These are phyloP conservation scores for Cryptosporidium sp. DNA, from an alignment of 169 alveolate species.

Conservation along the genomic window DNA sequence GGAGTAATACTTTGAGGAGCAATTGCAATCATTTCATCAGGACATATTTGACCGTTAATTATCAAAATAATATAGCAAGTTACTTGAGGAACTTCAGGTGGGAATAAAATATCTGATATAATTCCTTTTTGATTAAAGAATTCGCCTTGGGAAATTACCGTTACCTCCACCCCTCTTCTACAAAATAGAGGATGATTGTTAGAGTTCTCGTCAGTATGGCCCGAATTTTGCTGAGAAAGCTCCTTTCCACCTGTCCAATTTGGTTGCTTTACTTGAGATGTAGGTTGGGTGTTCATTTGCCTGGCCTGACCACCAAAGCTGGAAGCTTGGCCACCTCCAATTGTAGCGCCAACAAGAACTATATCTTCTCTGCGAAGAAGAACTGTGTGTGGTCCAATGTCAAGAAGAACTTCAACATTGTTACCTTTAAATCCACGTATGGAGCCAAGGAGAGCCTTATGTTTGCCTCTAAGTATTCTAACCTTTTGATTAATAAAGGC, in stretches of 20 bases:
- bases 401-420: constrained; percentile 58
- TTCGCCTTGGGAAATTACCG: constrained; percentile 70
- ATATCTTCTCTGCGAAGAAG: constrained; percentile 62
- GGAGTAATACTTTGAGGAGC: constrained; percentile 71
- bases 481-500: constrained; percentile 48
- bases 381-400: constrained; percentile 72
- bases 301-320: constrained; percentile 38
- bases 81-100: constrained; percentile 69
- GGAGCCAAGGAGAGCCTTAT: constrained; percentile 66
- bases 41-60: constrained; percentile 53
- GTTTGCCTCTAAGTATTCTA: constrained; percentile 43
- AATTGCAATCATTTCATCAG: constrained; percentile 74
- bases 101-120: constrained; percentile 49
- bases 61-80: constrained; percentile 59
- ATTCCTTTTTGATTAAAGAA: constrained; percentile 57
- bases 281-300: constrained; percentile 26
- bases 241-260: constrained; percentile 60
- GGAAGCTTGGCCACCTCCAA: constrained; percentile 11
- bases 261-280: background rate
- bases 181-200: constrained; percentile 44
- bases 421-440: constrained; percentile 68
- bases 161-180: constrained; percentile 65
- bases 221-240: background rate
- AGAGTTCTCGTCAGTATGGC: background rate
- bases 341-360: constrained; percentile 25